Evolutionary conservation across 306 rosid genomes (phyloP).

Genomic region (Astragalus membranaceus): DNA sequence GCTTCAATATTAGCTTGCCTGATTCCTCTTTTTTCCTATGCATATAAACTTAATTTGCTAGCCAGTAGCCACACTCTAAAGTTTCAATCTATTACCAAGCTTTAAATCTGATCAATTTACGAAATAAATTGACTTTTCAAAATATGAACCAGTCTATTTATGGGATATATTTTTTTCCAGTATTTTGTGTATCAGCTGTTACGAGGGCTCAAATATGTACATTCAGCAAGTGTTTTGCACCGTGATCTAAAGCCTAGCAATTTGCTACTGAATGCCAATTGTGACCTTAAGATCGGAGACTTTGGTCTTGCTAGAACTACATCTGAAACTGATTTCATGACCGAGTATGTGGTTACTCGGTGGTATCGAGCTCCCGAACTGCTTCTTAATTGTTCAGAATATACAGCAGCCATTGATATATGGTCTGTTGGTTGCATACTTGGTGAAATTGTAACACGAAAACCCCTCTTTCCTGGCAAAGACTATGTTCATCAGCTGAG

Average conservation of each 20-base stretch:
- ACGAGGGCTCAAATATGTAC: constrained; percentile 90
- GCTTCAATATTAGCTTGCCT: not conserved
- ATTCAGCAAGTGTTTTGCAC: constrained; percentile 90
- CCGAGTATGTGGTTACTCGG: constrained; percentile 94
- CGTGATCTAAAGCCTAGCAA: constrained; percentile 98
- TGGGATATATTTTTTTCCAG: constrained; percentile 40
- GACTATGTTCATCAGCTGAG: constrained; percentile 97
- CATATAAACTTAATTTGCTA: too few species aligned
- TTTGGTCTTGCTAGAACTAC: constrained; percentile 99
- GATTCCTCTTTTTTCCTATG: not conserved
- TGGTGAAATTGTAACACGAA: constrained; percentile 83
- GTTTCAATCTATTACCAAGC: too few species aligned
- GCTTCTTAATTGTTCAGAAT: constrained; percentile 93
- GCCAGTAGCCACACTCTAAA: too few species aligned
- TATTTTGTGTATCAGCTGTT: constrained; percentile 89
- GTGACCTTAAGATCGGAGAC: constrained; percentile 97
- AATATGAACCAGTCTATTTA: not conserved
- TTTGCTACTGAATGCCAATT: constrained; percentile 82
- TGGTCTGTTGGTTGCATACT: constrained; percentile 99
- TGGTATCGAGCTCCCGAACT: constrained; percentile 97
- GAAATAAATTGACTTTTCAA: too few species aligned
- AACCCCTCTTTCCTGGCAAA: constrained; percentile 86
- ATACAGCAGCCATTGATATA: constrained; percentile 92
- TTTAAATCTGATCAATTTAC: too few species aligned
- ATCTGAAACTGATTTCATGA: constrained; percentile 98